Evolutionary conservation across 2,329 filamentous ascomycete species (phyloP).

Genomic region (Blastomyces gilchristii): DNA sequence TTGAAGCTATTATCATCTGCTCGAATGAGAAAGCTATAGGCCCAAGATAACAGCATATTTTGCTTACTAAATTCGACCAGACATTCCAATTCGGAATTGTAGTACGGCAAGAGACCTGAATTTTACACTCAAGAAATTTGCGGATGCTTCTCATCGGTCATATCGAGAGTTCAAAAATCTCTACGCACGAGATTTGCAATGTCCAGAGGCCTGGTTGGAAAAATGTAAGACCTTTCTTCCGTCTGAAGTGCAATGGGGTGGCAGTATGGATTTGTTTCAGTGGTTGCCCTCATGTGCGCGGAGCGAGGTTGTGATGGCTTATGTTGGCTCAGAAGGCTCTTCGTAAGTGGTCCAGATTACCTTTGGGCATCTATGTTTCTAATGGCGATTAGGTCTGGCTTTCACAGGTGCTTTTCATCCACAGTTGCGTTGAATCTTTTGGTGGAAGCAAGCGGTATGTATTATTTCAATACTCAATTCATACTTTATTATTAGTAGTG

Average conservation of each 20-base stretch:
- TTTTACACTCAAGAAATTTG: constrained; percentile 26
- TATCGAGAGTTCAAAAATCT: constrained; percentile 23
- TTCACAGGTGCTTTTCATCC: constrained; percentile 30
- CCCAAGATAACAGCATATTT: not conserved
- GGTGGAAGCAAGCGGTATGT: constrained; percentile 24
- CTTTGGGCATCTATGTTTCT: not conserved
- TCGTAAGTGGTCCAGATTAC: constrained; percentile 16
- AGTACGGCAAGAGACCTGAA: constrained; percentile 26
- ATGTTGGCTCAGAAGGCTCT: constrained; percentile 27
- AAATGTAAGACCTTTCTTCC: constrained; percentile 24
- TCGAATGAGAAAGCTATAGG: not conserved
- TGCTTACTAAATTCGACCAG: constrained; percentile 11
- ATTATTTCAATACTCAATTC: not conserved
- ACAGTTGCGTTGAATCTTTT: constrained; percentile 29
- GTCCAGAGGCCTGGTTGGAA: constrained; percentile 25
- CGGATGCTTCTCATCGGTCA: constrained; percentile 20
- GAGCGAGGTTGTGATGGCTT: constrained; percentile 31
- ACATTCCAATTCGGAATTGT: constrained; percentile 28
- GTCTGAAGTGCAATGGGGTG: constrained; percentile 25
- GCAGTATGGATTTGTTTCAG: constrained; percentile 27
- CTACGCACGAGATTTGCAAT: constrained; percentile 28
- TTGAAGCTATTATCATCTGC: not conserved
- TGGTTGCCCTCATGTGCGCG: constrained; percentile 26
- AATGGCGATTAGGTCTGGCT: constrained; percentile 22
- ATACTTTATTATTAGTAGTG: no score